phyloP scores from a whole-genome alignment of 495 filamentous ascomycete genomes.

The Lindgomyces ingoldianus region DNA sequence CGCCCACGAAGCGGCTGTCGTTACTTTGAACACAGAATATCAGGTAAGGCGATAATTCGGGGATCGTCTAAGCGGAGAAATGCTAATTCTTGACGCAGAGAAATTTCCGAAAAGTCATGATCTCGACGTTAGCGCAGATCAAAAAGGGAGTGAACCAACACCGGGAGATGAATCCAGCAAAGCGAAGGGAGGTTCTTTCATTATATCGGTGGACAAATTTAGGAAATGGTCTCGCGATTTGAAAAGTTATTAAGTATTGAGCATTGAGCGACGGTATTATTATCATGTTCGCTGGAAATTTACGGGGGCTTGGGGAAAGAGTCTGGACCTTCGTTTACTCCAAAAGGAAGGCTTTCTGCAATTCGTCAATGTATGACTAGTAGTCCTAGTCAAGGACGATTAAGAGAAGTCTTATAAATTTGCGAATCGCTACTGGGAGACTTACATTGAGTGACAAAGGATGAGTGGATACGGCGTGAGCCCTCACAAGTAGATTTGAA shows the following conservation, averaged over 20 bases:
- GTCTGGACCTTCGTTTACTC: not conserved
- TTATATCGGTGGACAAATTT: conserved; percentile 34
- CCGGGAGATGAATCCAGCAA: conserved; percentile 31
- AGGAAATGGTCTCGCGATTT: conserved; percentile 31
- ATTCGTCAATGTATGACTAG: not conserved
- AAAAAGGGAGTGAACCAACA: conserved; percentile 20
- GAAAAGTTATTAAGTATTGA: not conserved
- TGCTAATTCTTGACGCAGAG: conserved; percentile 17
- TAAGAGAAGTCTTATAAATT: not conserved
- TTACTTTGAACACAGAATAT: conserved; percentile 61
- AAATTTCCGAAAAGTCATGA: conserved; percentile 36
- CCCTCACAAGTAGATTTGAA: too few relatives aligned
- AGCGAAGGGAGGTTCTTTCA: conserved; percentile 31
- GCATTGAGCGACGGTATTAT: conserved; percentile 1
- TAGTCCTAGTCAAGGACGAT: not conserved
- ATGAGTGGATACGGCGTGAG: too few relatives aligned
- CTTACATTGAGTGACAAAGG: not conserved
- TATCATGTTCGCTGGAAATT: not conserved
- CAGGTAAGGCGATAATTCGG: conserved; percentile 52
- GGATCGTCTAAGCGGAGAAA: not conserved
- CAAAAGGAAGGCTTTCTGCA: not conserved
- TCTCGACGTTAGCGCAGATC: conserved; percentile 33
- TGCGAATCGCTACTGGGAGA: too few relatives aligned
- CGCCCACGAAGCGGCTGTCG: conserved; percentile 61
- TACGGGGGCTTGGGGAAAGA: not conserved